Conservation (phyloP, 2,329 filamentous ascomycete species). For the Neospermospora avenae region DNA sequence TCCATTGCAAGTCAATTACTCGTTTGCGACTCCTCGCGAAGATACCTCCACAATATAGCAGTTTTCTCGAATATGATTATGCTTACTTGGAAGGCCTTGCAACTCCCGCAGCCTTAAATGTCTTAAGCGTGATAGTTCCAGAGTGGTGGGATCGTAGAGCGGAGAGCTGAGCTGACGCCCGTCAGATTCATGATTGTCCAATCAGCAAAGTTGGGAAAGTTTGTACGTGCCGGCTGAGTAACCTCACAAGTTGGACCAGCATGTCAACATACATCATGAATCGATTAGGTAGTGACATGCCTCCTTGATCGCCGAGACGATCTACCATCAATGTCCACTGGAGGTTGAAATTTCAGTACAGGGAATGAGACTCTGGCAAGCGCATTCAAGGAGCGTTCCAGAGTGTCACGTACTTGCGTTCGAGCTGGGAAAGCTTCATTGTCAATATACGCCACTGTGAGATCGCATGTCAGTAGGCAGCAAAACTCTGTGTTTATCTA, state of each 20-base stretch:
- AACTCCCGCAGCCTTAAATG: slow-evolving; percentile 51
- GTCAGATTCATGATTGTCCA: slow-evolving; percentile 22
- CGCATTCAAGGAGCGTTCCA: neutral
- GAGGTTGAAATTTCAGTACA: slow-evolving; percentile 15
- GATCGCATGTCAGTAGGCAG: neutral
- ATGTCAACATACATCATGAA: slow-evolving; percentile 57
- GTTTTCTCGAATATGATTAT: neutral
- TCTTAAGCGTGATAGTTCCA: slow-evolving; percentile 47
- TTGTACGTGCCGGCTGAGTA: slow-evolving; percentile 48
- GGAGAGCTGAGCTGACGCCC: slow-evolving; percentile 39
- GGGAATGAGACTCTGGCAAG: neutral
- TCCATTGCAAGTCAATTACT: slow-evolving; percentile 15
- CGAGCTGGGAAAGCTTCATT: slow-evolving; percentile 44
- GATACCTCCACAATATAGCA: neutral
- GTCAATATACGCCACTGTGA: slow-evolving; percentile 42
- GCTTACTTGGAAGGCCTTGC: slow-evolving; percentile 46
- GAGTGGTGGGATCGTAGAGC: slow-evolving; percentile 52
- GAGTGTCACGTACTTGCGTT: slow-evolving; percentile 2
- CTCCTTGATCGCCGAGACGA: slow-evolving; percentile 50
- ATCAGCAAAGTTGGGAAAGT: slow-evolving; percentile 14
- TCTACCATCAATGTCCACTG: slow-evolving; percentile 60
- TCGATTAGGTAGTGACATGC: slow-evolving; percentile 47
- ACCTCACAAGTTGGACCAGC: slow-evolving; percentile 45
- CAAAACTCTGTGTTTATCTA: too few relatives aligned
- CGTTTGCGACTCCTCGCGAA: neutral